These are phyloP conservation scores for Wickerhamomyces alni DNA, from an alignment of 805 yeast genomes.

Conservation along the genomic window DNA sequence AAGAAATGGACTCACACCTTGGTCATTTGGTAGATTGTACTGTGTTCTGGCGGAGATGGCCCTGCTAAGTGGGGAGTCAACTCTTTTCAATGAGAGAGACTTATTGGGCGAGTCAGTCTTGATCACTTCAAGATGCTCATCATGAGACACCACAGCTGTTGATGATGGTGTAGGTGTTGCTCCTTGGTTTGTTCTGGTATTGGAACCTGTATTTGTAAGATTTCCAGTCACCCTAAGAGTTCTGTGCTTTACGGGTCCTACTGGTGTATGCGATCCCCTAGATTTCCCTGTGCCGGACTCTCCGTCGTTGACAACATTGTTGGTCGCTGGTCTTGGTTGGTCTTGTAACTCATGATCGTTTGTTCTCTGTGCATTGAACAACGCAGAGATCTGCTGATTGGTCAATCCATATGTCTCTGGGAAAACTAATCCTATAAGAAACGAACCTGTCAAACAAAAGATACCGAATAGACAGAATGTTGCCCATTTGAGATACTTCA, in stretches of 20 bases:
- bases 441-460: constrained; percentile 27
- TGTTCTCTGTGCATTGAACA: constrained; percentile 11
- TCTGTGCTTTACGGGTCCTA: too few species aligned
- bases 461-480: constrained; percentile 34
- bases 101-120: not conserved
- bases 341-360: not conserved
- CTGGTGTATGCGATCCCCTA: not conserved
- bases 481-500: constrained; percentile 32
- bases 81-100: not conserved
- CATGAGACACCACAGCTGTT: too few species aligned
- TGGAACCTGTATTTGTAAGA: too few species aligned
- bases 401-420: constrained; percentile 38
- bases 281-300: too few species aligned
- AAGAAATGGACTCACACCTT: constrained; percentile 11
- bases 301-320: too few species aligned
- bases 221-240: too few species aligned
- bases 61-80: not conserved
- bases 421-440: constrained; percentile 27
- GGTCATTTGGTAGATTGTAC: not conserved
- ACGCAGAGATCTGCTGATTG: constrained; percentile 20
- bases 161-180: too few species aligned
- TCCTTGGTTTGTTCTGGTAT: too few species aligned
- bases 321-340: not conserved
- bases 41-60: not conserved
- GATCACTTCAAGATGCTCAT: not conserved